Base-by-base conservation (phyloP, 2,329 filamentous ascomycete species). In the Alternaria triticina region DNA sequence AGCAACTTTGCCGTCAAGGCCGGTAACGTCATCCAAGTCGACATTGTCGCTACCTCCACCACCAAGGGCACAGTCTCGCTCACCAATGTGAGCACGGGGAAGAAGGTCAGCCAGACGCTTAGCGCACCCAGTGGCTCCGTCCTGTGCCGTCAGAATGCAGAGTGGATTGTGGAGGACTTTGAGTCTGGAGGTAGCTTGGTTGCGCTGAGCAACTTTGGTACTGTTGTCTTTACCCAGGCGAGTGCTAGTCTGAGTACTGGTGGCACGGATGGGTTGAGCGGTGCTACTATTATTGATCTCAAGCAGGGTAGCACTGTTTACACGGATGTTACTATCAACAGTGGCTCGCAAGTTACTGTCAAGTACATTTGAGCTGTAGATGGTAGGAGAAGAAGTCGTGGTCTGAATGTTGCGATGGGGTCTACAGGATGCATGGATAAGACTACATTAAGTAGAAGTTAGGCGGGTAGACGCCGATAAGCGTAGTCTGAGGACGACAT, bases 61-160 rank as follows among this genome's bases (percentile, higher is more conserved):
- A 82, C 78, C 23, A 70, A 77, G 51, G 85, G 85, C 30, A 79
- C 79, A 4, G 83, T 83, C n/a, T 79, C 77, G 28, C 79, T 87
- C 54, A 79, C 86, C 67, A 89, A 89, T 75, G 69, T 82, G 65
- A 83, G 80, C 10, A 88, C 82, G 3, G 86, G 86, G 47, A 74
- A 86, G 71, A 82, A 71, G 5, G 86, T 86, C 27, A 82, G 81
- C 15, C 84, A 89, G 77, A 82, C 79, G 5, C 84, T 89, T 3
- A 63, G 23, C 44, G 47, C 56, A 1, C 59, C 59, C 8, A 61
- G 61, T 11, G 61, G 74, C 23, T 64, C 50, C 3, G 44, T 52
- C 1, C 13, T 68, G 44, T 64, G 62, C 30, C 59, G 65, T 7
- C 49, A 79, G 69, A 88, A 88, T 64, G 87, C 86, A 11, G 87